Conservation (phyloP, 2,329 filamentous ascomycete genomes). For the Xylariaceae sp. region DNA sequence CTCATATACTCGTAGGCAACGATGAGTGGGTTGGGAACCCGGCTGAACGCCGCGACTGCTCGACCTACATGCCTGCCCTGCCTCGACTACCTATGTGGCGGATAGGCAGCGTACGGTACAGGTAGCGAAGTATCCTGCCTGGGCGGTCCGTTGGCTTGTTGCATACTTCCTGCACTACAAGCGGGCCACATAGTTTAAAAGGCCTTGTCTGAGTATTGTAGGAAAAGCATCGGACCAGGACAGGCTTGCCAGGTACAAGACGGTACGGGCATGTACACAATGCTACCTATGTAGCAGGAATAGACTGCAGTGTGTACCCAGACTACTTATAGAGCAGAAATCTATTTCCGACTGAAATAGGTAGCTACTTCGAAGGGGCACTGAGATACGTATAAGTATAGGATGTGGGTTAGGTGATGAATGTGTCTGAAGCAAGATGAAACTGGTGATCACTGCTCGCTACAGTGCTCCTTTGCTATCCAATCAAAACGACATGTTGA, state of each 20-base stretch:
- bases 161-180: too few species aligned
- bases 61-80: neutral
- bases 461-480: neutral
- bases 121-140: neutral
- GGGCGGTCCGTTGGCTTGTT: too few species aligned
- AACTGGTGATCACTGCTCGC: constrained; percentile 13
- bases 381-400: neutral
- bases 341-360: neutral
- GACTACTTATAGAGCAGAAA: neutral
- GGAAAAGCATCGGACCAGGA: too few species aligned
- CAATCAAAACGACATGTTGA: constrained; percentile 5
- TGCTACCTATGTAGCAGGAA: neutral
- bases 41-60: neutral
- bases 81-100: neutral
- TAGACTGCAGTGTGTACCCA: neutral
- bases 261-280: neutral
- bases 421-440: constrained; percentile 6
- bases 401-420: constrained; percentile 17
- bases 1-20: neutral
- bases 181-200: too few species aligned
- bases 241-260: too few species aligned
- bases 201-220: too few species aligned
- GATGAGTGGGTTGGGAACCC: neutral
- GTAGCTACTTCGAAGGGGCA: neutral
- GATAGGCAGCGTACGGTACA: neutral